Base-by-base conservation (phyloP, 352 stramenopile genomes). In the Phytophthora tentaculata region DNA sequence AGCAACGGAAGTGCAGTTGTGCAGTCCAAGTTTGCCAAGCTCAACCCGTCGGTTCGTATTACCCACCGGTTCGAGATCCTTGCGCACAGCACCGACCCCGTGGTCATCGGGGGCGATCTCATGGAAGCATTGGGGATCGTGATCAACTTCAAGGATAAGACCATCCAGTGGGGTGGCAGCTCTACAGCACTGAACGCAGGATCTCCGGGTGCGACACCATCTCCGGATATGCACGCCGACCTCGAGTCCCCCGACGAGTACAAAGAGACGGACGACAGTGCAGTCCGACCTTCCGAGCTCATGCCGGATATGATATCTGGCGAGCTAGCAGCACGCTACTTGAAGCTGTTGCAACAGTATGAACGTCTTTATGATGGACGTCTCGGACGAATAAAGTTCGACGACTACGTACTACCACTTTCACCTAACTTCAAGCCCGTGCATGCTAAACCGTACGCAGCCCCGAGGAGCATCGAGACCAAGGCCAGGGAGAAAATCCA, bases 371-470 rank as follows among this genome's bases (percentile, higher is more conserved):
- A 58, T 7, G 58, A 66, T 23, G 58, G 49, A 0, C 58, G 59
- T n/a, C 9, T 64, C 5, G 57, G 57, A 16, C 57, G 57, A 2
- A 52, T 66, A 47, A 20, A 32, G 5, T 56, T 56, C 16, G 45
- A 56, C 2, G 45, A 64, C 56, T 66, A 59, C 49, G 44, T 16
- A 9, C n/a, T 61, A 37, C 28, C 51, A 5, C 52, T 61, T 5
- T 56, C 45, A 3, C 23, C 50, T 1, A 39, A 62, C 23, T 62
- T 26, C 17, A 52, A 49, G 9, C 44, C 54, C 2, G 23, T 64
- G 8, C 62, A 64, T 24, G 32, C 23, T 9, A 69, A 60, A 20
- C 62, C 54, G 4, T 64, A 69, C 44, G 16, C 23, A 20, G 28
- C 60, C 1, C 23, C 50, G 13, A 51, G 43, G 3, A 57, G 41